Evolutionary conservation across 257 asterid genomes (phyloP).

Genomic region (Mitragyna speciosa): DNA sequence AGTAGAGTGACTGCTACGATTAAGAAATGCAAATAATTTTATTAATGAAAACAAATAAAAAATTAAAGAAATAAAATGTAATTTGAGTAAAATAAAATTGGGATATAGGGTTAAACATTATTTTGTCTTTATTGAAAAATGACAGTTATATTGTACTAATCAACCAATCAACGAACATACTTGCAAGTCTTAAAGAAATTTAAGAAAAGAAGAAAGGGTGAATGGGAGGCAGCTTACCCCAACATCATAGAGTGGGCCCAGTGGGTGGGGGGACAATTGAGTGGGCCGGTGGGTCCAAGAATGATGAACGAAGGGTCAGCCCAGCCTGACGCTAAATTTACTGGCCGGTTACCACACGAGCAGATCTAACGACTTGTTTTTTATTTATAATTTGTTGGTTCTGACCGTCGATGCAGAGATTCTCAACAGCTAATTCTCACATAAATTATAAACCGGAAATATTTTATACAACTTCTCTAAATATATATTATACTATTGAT

Average conservation of each 20-base stretch:
- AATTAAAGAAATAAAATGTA: neutral
- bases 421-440: conserved; percentile 3
- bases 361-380: conserved; percentile 26
- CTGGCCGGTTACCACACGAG: conserved; percentile 31
- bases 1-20: neutral
- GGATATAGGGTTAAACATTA: too few relatives aligned
- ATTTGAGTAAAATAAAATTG: neutral
- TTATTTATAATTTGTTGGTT: neutral
- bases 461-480: neutral
- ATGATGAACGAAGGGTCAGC: conserved; percentile 19
- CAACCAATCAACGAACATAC: conserved; percentile 15
- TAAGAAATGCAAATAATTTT: neutral
- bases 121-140: conserved; percentile 3
- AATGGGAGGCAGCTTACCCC: conserved; percentile 7
- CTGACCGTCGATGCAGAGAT: neutral
- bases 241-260: neutral
- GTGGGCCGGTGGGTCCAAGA: conserved; percentile 6
- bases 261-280: conserved; percentile 12
- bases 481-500: too few relatives aligned
- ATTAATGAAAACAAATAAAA: neutral
- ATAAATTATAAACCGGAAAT: too few relatives aligned
- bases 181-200: neutral
- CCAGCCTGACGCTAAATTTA: neutral
- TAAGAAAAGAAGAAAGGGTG: neutral
- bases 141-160: neutral